Evolutionary conservation across 2,329 filamentous ascomycete species (phyloP), one percentile per base, ranked within the genome.

Genomic region (Ophiostoma triangulosporum): DNA sequence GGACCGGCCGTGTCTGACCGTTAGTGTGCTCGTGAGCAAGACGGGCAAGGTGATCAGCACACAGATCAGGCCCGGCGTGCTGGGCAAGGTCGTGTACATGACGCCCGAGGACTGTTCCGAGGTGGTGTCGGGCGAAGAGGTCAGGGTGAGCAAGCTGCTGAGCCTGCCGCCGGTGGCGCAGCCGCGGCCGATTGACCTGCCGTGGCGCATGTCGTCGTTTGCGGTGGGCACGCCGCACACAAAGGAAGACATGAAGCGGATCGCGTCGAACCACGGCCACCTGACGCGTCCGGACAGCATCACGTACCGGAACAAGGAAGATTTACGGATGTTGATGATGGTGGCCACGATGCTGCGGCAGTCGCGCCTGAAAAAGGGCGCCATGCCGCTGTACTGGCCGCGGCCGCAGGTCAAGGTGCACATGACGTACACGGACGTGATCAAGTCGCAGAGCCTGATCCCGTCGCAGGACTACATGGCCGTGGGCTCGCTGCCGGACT

Each of bases 21-120:
- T 84, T 61, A 84, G 80, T 57, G 74, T 77, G 5, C 73, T 71
- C 50, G 68, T 85, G 22, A 73, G 78, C 58, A 63, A 68, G 12
- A 29, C 67, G 0, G 81, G 81, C 6, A 65, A 73, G 6, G 60
- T 84, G 3, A 64, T 81, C 7, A 74, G 80, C 8, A 69, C 71
- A 59, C 74, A 72, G 45, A 69, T 85, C 48, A 72, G 74, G 26
- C 73, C 80, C 2, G 76, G 74, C 6, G 69, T 62, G 11, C 62
- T 84, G n/a, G 45, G 52, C 35, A 46, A 66, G 17, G 74, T 84
- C n/a, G 64, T 77, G 9, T 80, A 74, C 58, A 70, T 84, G 54
- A 77, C 77, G 15, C 74, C 76, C 5, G 65, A 69, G 15, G 70
- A 76, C 50, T 70, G 80, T 5, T 65, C 73, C 14, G 60, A 60